Conservation (phyloP, 306 rosid genomes). For the Quercus robur region DNA sequence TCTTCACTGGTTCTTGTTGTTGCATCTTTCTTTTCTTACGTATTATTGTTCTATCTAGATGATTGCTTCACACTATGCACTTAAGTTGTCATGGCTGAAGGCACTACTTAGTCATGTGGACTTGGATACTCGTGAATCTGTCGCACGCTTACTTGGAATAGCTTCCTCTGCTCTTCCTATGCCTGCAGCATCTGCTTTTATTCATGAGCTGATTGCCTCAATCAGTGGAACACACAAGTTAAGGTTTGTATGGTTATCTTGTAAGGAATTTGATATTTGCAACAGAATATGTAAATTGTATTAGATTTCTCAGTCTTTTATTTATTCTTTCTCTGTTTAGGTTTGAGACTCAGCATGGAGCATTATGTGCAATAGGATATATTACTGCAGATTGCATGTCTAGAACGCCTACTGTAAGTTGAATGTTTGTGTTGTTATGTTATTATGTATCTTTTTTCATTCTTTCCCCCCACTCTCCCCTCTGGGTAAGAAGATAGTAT, state of each 20-base stretch:
- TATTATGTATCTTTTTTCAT: slow-evolving; percentile 4
- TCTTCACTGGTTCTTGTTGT: not conserved
- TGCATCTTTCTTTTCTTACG: slow-evolving; percentile 13
- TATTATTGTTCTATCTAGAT: slow-evolving; percentile 47
- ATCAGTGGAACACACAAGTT: slow-evolving; percentile 50
- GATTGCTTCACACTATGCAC: slow-evolving; percentile 64
- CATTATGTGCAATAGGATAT: slow-evolving; percentile 85
- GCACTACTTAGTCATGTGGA: slow-evolving; percentile 78
- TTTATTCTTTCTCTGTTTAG: slow-evolving; percentile 41
- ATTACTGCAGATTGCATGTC: slow-evolving; percentile 76
- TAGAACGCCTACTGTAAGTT: slow-evolving; percentile 65
- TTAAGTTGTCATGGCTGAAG: slow-evolving; percentile 75
- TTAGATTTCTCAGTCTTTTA: slow-evolving; percentile 3
- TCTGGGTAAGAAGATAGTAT: not conserved
- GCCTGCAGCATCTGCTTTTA: slow-evolving; percentile 44
- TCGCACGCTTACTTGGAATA: slow-evolving; percentile 89
- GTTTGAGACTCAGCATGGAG: slow-evolving; percentile 91
- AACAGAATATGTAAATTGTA: not conserved
- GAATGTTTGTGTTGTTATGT: not conserved
- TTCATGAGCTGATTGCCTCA: slow-evolving; percentile 59
- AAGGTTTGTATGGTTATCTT: slow-evolving; percentile 48
- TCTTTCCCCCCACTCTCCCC: not conserved
- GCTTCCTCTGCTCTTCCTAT: slow-evolving; percentile 74
- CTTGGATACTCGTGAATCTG: slow-evolving; percentile 86
- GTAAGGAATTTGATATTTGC: not conserved